Evolutionary conservation across 2,329 filamentous ascomycete genomes (phyloP).

Genomic region (Pseudogymnoascus sp.): DNA sequence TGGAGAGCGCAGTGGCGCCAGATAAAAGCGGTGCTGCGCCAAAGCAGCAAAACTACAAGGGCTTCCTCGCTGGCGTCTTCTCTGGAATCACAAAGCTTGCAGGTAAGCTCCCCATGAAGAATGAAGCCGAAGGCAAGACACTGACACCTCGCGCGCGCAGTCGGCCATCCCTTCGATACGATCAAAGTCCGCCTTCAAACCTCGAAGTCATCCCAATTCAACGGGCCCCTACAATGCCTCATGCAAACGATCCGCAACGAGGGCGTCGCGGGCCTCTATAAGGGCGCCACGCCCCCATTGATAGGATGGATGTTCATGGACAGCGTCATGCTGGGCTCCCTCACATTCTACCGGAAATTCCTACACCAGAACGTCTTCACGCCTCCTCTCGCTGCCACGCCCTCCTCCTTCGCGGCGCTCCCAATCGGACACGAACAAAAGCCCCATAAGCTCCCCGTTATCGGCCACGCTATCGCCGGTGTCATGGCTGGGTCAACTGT

Average conservation of each 20-base stretch:
- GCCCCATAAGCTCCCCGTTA: conserved; percentile 51
- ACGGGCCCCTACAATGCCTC: conserved; percentile 77
- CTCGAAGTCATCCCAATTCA: conserved; percentile 66
- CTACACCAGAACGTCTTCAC: conserved; percentile 74
- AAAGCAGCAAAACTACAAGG: conserved; percentile 54
- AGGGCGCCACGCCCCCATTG: conserved; percentile 83
- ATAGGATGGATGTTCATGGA: conserved; percentile 99
- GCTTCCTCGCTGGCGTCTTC: conserved; percentile 96
- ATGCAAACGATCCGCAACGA: conserved; percentile 78
- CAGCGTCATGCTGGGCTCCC: conserved; percentile 75
- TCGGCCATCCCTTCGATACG: conserved; percentile 80
- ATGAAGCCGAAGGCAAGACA: not conserved
- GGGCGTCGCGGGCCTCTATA: conserved; percentile 79
- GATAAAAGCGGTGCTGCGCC: not conserved
- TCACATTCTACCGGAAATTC: conserved; percentile 81
- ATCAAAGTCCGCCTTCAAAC: conserved; percentile 95
- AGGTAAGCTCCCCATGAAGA: conserved; percentile 43
- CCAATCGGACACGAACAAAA: conserved; percentile 24
- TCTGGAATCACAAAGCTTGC: conserved; percentile 85
- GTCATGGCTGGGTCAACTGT: conserved; percentile 83
- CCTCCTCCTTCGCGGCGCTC: conserved; percentile 17
- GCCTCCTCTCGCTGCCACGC: conserved; percentile 27
- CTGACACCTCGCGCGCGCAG: conserved; percentile 17
- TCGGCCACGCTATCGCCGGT: conserved; percentile 83
- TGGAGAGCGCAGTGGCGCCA: not conserved